Conservation (phyloP, 441 rosid genomes). For the Erodium moschatum region DNA sequence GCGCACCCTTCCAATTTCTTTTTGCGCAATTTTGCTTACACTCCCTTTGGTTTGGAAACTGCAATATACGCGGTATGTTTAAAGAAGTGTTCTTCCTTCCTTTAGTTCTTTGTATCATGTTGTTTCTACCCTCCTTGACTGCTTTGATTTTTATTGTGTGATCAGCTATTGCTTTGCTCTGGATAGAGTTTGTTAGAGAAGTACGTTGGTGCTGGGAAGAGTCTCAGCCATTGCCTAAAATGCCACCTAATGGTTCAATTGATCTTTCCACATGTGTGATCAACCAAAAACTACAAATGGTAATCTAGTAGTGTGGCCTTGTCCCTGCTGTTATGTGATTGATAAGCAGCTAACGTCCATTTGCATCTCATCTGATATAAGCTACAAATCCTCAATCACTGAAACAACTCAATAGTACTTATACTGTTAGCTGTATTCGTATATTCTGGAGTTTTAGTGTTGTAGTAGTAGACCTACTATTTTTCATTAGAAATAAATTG, state of each 20-base stretch:
- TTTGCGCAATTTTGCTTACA: slow-evolving; percentile 84
- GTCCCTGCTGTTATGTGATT: slow-evolving; percentile 3
- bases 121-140: slow-evolving; percentile 22
- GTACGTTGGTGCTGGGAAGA: slow-evolving; percentile 99
- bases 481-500: slow-evolving; percentile 3
- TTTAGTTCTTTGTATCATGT: slow-evolving; percentile 9
- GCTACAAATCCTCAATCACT: slow-evolving; percentile 10
- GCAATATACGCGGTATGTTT: slow-evolving; percentile 84
- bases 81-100: slow-evolving; percentile 8
- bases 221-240: slow-evolving; percentile 74
- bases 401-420: background rate
- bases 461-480: background rate
- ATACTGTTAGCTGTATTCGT: slow-evolving; percentile 3
- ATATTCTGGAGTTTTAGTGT: slow-evolving; percentile 4
- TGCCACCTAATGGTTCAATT: slow-evolving; percentile 53
- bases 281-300: slow-evolving; percentile 92
- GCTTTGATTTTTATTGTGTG: slow-evolving; percentile 18
- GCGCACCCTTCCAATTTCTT: slow-evolving; percentile 73
- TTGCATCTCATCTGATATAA: background rate
- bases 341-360: background rate
- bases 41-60: slow-evolving; percentile 82
- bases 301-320: slow-evolving; percentile 27
- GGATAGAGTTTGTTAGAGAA: slow-evolving; percentile 97
- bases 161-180: slow-evolving; percentile 81
- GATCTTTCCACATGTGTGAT: slow-evolving; percentile 82